These are phyloP conservation scores for Patellifolia procumbens DNA, from an alignment of 179 eudicot genomes.

Conservation along the genomic window DNA sequence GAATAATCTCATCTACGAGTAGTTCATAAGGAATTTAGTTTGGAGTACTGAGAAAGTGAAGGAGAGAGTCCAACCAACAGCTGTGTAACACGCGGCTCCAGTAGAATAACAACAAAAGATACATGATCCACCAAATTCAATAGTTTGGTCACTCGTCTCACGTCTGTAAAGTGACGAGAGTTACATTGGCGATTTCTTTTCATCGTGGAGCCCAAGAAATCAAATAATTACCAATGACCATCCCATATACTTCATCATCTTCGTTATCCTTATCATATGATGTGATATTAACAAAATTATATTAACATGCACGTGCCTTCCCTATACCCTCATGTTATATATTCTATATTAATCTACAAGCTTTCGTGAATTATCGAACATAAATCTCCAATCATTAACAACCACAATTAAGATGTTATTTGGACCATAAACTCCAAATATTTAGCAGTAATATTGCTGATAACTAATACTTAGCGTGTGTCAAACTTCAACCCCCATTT, in stretches of 20 bases:
- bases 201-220: slow-evolving; percentile 25
- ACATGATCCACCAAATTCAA: no score
- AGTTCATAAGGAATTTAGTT: no score
- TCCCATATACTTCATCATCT: neutral
- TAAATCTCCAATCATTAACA: slow-evolving; percentile 11
- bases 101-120: neutral
- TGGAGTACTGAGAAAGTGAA: no score
- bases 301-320: neutral
- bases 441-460: neutral
- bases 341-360: neutral
- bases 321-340: neutral
- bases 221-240: neutral
- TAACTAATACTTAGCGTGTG: slow-evolving; percentile 13
- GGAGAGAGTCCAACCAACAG: neutral
- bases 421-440: no score
- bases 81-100: slow-evolving; percentile 8
- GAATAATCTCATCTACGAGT: no score
- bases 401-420: neutral
- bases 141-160: neutral
- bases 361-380: neutral
- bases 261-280: neutral
- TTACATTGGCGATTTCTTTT: slow-evolving; percentile 5
- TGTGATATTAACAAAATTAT: neutral
- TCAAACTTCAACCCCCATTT: slow-evolving; percentile 5
- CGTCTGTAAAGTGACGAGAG: neutral